These are phyloP conservation scores for Martiniozyma asiatica DNA, from an alignment of 1,139 yeast species.

Conservation along the genomic window DNA sequence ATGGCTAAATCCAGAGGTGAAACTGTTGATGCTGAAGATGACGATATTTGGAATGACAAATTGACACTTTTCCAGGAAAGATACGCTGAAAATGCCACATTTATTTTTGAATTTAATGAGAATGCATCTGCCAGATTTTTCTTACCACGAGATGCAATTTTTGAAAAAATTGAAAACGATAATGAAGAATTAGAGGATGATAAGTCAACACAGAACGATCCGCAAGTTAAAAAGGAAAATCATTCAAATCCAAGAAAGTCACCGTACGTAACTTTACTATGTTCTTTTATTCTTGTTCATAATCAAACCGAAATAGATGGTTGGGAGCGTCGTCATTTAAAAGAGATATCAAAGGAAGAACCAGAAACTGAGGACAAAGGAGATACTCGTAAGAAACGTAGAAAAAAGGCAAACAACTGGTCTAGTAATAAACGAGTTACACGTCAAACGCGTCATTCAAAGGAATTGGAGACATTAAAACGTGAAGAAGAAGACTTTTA, in stretches of 20 bases:
- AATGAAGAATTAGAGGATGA: slow-evolving; percentile 10
- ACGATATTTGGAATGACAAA: slow-evolving; percentile 32
- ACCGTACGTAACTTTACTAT: slow-evolving; percentile 34
- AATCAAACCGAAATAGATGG: slow-evolving; percentile 37
- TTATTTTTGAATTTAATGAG: slow-evolving; percentile 78
- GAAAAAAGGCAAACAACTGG: slow-evolving; percentile 17
- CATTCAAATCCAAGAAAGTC: slow-evolving; percentile 4
- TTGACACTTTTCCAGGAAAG: slow-evolving; percentile 68
- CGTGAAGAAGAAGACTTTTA: slow-evolving; percentile 15
- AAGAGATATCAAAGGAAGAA: slow-evolving; percentile 13
- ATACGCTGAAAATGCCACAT: slow-evolving; percentile 54
- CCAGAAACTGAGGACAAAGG: slow-evolving; percentile 13
- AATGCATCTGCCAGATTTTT: slow-evolving; percentile 63
- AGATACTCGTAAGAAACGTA: slow-evolving; percentile 8
- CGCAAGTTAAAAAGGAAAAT: slow-evolving; percentile 8
- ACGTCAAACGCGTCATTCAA: slow-evolving; percentile 14
- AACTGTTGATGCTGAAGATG: slow-evolving; percentile 12
- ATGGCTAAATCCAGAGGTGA: slow-evolving; percentile 7
- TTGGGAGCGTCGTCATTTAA: slow-evolving; percentile 30
- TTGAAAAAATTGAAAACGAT: slow-evolving; percentile 42
- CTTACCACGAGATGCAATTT: slow-evolving; percentile 64
- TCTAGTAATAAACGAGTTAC: slow-evolving; percentile 16
- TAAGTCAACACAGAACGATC: slow-evolving; percentile 5
- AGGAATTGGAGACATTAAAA: slow-evolving; percentile 14
- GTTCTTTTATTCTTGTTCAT: slow-evolving; percentile 57